These are phyloP conservation scores for Borovskyia barvae DNA, from an alignment of 208 protist genomes.

Conservation along the genomic window DNA sequence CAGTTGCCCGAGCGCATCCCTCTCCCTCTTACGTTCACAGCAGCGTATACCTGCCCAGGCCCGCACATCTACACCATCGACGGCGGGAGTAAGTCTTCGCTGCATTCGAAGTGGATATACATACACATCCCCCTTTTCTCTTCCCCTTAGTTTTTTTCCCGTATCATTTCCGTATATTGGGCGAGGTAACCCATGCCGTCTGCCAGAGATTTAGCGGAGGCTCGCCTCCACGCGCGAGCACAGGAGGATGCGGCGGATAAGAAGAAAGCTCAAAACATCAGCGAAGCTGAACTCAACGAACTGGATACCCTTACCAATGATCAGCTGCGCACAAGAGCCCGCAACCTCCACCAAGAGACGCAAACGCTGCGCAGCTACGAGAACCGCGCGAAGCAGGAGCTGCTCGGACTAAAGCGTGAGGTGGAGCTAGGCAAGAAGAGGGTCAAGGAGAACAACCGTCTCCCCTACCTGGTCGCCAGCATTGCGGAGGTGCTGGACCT, in stretches of 20 bases:
- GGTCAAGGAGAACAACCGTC: constrained; percentile 79
- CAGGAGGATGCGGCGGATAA: constrained; percentile 24
- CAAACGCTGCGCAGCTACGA: constrained; percentile 64
- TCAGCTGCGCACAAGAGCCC: constrained; percentile 57
- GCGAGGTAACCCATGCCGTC: constrained; percentile 30
- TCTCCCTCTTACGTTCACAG: neutral
- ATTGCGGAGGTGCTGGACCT: constrained; percentile 86
- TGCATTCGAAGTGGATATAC: no score
- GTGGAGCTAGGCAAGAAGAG: constrained; percentile 68
- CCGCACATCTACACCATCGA: no score
- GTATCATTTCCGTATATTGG: neutral
- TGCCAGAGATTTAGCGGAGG: constrained; percentile 23
- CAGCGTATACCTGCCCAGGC: neutral
- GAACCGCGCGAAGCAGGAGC: constrained; percentile 48
- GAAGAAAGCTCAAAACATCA: constrained; percentile 27
- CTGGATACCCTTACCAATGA: constrained; percentile 76
- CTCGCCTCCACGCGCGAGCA: constrained; percentile 24
- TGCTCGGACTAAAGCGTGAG: constrained; percentile 52
- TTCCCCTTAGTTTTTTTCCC: neutral
- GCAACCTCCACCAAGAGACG: constrained; percentile 65
- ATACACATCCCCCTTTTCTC: neutral
- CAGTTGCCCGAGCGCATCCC: neutral
- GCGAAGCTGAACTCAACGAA: constrained; percentile 59
- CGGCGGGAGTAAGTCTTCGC: no score
- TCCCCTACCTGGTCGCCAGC: constrained; percentile 87